Conservation (phyloP, 2,329 filamentous ascomycete species). For the Cordyceps cicadae region DNA sequence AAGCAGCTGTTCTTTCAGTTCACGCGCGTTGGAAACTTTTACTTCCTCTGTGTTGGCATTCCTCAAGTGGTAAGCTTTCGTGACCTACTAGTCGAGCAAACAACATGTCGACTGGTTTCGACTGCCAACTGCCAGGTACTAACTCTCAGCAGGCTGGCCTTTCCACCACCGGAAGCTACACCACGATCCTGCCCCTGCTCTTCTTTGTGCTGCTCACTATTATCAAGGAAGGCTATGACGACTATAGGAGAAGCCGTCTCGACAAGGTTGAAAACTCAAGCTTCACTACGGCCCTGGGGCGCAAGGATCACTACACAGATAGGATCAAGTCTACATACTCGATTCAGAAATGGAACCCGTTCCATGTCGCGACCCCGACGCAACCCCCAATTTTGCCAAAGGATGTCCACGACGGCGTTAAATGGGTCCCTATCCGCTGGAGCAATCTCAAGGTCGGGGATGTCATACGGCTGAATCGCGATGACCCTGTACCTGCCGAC, state of each 20-base stretch:
- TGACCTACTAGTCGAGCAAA: no score
- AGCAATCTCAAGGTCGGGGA: slow-evolving; percentile 42
- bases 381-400: slow-evolving; percentile 28
- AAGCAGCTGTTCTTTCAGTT: slow-evolving; percentile 82
- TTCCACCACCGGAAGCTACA: slow-evolving; percentile 67
- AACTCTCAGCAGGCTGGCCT: slow-evolving; percentile 45
- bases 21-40: slow-evolving; percentile 77
- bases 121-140: background rate
- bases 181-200: slow-evolving; percentile 63
- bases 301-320: slow-evolving; percentile 26
- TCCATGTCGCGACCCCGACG: slow-evolving; percentile 22
- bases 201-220: slow-evolving; percentile 77
- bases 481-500: slow-evolving; percentile 78
- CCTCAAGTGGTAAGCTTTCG: slow-evolving; percentile 53
- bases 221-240: slow-evolving; percentile 79
- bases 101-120: background rate
- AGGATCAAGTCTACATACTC: slow-evolving; percentile 18
- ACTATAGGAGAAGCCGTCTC: slow-evolving; percentile 68
- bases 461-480: slow-evolving; percentile 45
- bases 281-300: slow-evolving; percentile 37
- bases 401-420: slow-evolving; percentile 51
- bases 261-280: slow-evolving; percentile 72
- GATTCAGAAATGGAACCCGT: slow-evolving; percentile 25
- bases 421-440: slow-evolving; percentile 46
- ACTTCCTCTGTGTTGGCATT: slow-evolving; percentile 77